A percentile compares a stretch with the other conserved stretches of the same genome.
phyloP scores from a whole-genome alignment of 768 basidiomycete species.

The Tylopilus felleus region DNA sequence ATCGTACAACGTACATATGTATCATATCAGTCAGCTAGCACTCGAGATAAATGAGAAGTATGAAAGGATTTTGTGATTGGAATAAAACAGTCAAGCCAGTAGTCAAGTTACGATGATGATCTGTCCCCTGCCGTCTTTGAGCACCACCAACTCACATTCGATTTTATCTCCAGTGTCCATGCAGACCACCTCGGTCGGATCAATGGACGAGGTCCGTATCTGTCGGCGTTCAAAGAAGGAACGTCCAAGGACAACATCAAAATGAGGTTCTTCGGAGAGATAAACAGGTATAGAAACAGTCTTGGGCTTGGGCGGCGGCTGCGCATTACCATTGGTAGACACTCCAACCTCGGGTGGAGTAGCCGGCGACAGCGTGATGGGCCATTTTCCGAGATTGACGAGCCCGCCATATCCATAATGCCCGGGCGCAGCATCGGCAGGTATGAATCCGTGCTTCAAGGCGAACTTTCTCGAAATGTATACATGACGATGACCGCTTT shows the following conservation, averaged over 20 bases:
- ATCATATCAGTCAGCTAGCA: not conserved
- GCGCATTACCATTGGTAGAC: not conserved
- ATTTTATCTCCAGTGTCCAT: conserved; percentile 91
- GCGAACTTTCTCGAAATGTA: conserved; percentile 97
- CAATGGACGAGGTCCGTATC: conserved; percentile 75
- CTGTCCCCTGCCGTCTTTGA: conserved; percentile 88
- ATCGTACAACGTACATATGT: not conserved
- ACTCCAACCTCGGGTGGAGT: not conserved
- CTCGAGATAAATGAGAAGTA: not conserved
- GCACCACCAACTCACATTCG: conserved; percentile 86
- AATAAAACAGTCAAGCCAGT: not conserved
- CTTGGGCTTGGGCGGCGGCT: conserved; percentile 30
- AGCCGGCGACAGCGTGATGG: conserved; percentile 61
- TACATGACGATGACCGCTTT: conserved; percentile 87
- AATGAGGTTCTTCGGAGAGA: conserved; percentile 92
- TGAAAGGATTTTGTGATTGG: not conserved
- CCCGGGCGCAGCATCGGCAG: conserved; percentile 81
- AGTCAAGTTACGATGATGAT: conserved; percentile 76
- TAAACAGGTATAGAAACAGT: conserved; percentile 62
- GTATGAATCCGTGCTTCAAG: conserved; percentile 81
- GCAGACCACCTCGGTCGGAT: conserved; percentile 88
- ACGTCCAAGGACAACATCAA: conserved; percentile 91
- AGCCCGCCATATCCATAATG: conserved; percentile 92
- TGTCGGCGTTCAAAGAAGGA: conserved; percentile 81
- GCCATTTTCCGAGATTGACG: conserved; percentile 82